These are phyloP conservation scores for Gonium pectorale DNA, from an alignment of 139 green algal species.

Conservation along the genomic window DNA sequence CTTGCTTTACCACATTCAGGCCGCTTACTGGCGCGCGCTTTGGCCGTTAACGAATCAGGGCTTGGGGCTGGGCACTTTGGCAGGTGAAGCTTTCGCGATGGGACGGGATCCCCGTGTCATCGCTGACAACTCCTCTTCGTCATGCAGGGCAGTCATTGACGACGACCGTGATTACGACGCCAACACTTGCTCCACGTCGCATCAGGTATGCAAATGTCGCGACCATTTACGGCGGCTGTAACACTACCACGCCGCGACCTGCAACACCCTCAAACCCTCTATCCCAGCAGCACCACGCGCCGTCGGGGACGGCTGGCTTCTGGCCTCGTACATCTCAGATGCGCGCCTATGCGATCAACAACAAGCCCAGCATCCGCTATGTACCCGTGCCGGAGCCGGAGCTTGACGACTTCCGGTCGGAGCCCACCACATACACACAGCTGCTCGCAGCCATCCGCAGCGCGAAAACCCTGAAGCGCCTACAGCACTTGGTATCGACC, in stretches of 20 bases:
- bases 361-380: constrained; percentile 25
- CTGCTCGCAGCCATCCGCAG: constrained; percentile 35
- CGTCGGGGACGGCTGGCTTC: too few relatives aligned
- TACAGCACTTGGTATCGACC: constrained; percentile 46
- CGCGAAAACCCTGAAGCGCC: constrained; percentile 23
- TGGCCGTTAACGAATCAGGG: too few relatives aligned
- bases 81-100: too few relatives aligned
- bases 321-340: background rate
- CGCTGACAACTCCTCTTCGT: too few relatives aligned
- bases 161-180: too few relatives aligned
- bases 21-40: too few relatives aligned
- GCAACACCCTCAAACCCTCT: background rate
- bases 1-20: too few relatives aligned
- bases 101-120: too few relatives aligned
- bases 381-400: constrained; percentile 16
- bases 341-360: constrained; percentile 32
- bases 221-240: too few relatives aligned
- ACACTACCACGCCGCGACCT: too few relatives aligned
- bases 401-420: constrained; percentile 19
- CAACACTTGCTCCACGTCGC: constrained; percentile 22
- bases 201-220: constrained; percentile 2
- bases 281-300: background rate
- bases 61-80: too few relatives aligned
- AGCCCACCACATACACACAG: constrained; percentile 57
- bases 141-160: too few relatives aligned